Conservation (phyloP, 371 early-diverging fungal species). For the Capillidium heterosporum region DNA sequence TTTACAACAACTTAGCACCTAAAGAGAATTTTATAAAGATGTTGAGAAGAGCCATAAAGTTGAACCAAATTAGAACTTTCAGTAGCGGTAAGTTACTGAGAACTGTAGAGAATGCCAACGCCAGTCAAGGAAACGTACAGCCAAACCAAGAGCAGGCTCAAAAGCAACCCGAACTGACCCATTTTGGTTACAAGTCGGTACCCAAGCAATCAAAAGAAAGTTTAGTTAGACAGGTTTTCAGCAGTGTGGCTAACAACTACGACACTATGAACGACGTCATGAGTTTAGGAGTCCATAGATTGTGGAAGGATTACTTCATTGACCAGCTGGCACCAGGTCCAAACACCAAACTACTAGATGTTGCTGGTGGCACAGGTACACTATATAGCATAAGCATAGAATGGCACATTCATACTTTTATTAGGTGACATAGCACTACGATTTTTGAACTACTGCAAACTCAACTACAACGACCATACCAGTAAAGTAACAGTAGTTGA, state of each 20-base stretch:
- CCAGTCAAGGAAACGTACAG: too few relatives aligned
- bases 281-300: conserved; percentile 80
- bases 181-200: conserved; percentile 84
- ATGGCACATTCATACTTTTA: background rate
- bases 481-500: conserved; percentile 81
- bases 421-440: conserved; percentile 85
- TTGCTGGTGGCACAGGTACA: conserved; percentile 92
- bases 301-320: conserved; percentile 91
- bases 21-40: too few relatives aligned
- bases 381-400: background rate
- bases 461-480: conserved; percentile 35
- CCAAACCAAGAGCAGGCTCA: too few relatives aligned
- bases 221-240: conserved; percentile 72
- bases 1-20: too few relatives aligned
- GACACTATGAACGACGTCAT: conserved; percentile 96
- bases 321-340: conserved; percentile 65
- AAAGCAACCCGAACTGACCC: too few relatives aligned
- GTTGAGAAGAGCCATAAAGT: too few relatives aligned
- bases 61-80: too few relatives aligned
- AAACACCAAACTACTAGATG: conserved; percentile 76
- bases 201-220: conserved; percentile 65
- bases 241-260: conserved; percentile 80
- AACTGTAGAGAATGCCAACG: too few relatives aligned
- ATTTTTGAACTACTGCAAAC: conserved; percentile 65
- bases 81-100: too few relatives aligned